These are phyloP conservation scores for Chaetomium fimeti DNA, from an alignment of 495 filamentous ascomycete species.

Conservation along the genomic window DNA sequence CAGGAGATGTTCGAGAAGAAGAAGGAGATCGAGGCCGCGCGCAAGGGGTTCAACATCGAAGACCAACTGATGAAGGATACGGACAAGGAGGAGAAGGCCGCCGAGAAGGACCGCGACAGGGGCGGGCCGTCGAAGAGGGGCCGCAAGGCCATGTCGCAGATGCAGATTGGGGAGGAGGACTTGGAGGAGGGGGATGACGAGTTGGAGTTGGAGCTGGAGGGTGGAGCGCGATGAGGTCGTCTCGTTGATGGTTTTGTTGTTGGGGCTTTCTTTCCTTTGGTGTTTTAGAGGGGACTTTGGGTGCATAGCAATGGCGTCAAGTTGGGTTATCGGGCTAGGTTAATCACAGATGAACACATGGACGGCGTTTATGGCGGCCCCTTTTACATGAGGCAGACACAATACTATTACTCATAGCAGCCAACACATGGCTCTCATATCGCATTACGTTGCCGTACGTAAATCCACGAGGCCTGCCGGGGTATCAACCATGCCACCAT, in stretches of 20 bases:
- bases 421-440: neutral
- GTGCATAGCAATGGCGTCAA: conserved; percentile 19
- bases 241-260: too few relatives aligned
- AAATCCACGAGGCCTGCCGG: too few relatives aligned
- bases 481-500: conserved; percentile 1
- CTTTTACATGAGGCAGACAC: neutral
- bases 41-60: conserved; percentile 60
- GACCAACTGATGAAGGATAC: conserved; percentile 45
- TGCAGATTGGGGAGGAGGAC: conserved; percentile 30
- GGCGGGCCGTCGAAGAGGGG: conserved; percentile 12
- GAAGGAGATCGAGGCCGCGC: conserved; percentile 70
- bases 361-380: neutral
- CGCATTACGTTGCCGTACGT: neutral
- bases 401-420: neutral
- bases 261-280: neutral
- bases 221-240: conserved; percentile 27
- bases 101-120: conserved; percentile 18
- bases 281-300: neutral
- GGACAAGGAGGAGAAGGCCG: conserved; percentile 43
- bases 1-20: conserved; percentile 82
- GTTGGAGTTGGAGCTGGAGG: conserved; percentile 29
- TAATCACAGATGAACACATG: neutral
- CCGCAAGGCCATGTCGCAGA: conserved; percentile 9
- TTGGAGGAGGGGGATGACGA: conserved; percentile 43
- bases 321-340: neutral